Conservation (phyloP, 164 flowering plant species). For the Chimonanthus praecox region DNA sequence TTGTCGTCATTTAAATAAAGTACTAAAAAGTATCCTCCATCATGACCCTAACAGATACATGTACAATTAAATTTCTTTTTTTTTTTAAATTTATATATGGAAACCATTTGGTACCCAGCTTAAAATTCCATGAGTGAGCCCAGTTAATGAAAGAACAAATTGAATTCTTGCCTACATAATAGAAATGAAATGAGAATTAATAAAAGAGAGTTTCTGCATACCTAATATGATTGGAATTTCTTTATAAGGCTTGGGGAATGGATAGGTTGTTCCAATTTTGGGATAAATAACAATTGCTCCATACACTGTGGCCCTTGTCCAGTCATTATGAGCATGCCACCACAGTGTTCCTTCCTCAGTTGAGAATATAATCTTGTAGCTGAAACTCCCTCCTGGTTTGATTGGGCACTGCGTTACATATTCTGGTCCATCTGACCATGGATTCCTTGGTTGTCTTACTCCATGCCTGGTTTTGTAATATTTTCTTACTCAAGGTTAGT, state of each 20-base stretch:
- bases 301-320: slow-evolving; percentile 29
- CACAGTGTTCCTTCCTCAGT: slow-evolving; percentile 49
- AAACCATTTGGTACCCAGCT: no score
- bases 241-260: slow-evolving; percentile 18
- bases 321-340: slow-evolving; percentile 63
- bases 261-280: slow-evolving; percentile 11
- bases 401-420: slow-evolving; percentile 51
- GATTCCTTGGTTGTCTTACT: slow-evolving; percentile 39
- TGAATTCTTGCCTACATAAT: no score
- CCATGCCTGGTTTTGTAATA: slow-evolving; percentile 20
- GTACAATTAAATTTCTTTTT: no score
- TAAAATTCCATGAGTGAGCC: no score
- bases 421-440: slow-evolving; percentile 55
- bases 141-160: no score
- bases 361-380: slow-evolving; percentile 24
- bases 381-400: slow-evolving; percentile 30
- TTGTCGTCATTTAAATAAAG: no score
- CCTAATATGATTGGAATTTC: slow-evolving; percentile 21
- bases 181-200: not conserved
- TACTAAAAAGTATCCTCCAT: no score
- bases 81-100: no score
- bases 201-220: not conserved
- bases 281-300: slow-evolving; percentile 15
- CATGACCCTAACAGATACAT: no score
- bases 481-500: not conserved